Percentiles rank a stretch among this genome's conserved stretches.
Evolutionary conservation across 108 stramenopile species (phyloP).

Genomic region (Tribonema minus): DNA sequence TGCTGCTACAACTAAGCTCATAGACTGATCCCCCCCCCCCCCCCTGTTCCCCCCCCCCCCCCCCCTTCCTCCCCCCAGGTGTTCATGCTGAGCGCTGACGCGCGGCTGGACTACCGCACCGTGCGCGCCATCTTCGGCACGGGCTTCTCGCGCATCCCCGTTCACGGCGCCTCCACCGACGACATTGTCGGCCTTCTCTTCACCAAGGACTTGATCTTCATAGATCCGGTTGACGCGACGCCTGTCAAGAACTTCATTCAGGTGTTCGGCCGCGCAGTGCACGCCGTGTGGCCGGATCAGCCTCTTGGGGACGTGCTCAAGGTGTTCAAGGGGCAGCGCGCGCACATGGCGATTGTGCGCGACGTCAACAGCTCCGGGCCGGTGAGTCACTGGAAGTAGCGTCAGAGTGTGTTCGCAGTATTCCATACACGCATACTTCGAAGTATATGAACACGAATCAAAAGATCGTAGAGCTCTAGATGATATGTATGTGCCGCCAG

Average conservation of each 20-base stretch:
- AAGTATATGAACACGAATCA: too few species aligned
- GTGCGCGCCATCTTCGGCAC: not conserved
- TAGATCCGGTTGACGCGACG: constrained; percentile 89
- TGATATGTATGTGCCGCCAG: too few species aligned
- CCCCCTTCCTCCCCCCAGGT: too few species aligned
- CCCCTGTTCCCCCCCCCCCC: too few species aligned
- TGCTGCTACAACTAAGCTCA: too few species aligned
- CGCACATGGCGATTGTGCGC: constrained; percentile 89
- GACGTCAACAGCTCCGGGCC: too few species aligned
- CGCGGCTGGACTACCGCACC: constrained; percentile 67
- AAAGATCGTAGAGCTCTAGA: too few species aligned
- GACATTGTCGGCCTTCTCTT: constrained; percentile 92
- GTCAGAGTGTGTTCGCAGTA: too few species aligned
- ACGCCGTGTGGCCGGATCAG: constrained; percentile 12
- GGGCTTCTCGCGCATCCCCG: too few species aligned
- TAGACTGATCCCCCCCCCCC: too few species aligned
- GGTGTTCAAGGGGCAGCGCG: constrained; percentile 73
- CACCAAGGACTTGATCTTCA: constrained; percentile 96
- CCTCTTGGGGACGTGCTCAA: constrained; percentile 81
- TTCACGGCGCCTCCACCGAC: constrained; percentile 58
- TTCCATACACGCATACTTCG: too few species aligned
- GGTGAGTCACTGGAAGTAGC: too few species aligned
- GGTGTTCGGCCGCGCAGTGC: constrained; percentile 74
- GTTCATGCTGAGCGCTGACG: constrained; percentile 85
- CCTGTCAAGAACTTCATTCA: constrained; percentile 78